Conservation (phyloP, 1,284 basidiomycete species). For the Caloboletus inedulis region DNA sequence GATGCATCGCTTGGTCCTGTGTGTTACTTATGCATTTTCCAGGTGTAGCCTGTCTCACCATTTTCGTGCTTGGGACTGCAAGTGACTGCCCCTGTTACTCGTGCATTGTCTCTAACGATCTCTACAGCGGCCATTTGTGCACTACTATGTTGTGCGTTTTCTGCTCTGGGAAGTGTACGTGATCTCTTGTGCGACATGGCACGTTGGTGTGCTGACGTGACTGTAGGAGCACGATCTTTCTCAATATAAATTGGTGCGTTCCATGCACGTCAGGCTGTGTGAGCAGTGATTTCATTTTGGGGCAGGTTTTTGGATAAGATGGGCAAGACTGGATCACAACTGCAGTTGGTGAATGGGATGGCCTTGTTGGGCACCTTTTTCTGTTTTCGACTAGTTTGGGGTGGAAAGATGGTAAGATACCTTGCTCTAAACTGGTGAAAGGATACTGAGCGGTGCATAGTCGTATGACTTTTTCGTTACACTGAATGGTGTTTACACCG, state of each 20-base stretch:
- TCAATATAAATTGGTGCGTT: constrained; percentile 70
- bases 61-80: constrained; percentile 62
- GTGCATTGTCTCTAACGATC: constrained; percentile 5
- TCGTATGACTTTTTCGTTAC: constrained; percentile 61
- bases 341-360: constrained; percentile 66
- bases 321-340: constrained; percentile 57
- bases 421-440: background rate
- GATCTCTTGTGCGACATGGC: background rate
- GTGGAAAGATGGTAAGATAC: constrained; percentile 54
- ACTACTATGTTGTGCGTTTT: constrained; percentile 68
- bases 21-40: constrained; percentile 1
- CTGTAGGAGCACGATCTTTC: constrained; percentile 69
- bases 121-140: constrained; percentile 64
- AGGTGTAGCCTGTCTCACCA: constrained; percentile 57
- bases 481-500: constrained; percentile 45
- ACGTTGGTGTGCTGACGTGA: constrained; percentile 9
- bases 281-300: background rate
- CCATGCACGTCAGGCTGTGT: background rate
- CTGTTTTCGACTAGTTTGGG: constrained; percentile 60
- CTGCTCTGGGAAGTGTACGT: constrained; percentile 72
- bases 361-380: constrained; percentile 63
- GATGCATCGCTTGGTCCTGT: background rate
- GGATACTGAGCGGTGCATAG: constrained; percentile 35
- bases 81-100: constrained; percentile 27
- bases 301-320: constrained; percentile 73